Percentiles rank a stretch among this genome's conserved stretches.
Conservation (phyloP, 805 yeast species). For the Pichia thaimueangensis region DNA sequence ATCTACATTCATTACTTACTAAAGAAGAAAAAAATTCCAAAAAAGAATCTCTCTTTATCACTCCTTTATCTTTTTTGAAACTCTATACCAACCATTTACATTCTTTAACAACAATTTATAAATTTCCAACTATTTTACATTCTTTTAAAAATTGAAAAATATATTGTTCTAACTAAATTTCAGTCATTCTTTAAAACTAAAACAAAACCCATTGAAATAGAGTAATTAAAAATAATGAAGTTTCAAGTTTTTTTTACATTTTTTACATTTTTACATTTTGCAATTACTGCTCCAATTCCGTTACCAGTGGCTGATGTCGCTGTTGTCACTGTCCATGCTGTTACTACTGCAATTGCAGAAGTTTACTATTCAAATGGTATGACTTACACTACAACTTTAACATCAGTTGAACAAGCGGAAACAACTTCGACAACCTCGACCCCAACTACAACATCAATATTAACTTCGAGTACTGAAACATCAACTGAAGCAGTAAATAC, state of each 20-base stretch:
- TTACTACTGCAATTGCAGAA: constrained; percentile 8
- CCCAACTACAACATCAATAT: neutral
- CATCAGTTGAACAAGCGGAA: neutral
- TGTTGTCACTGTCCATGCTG: constrained; percentile 26
- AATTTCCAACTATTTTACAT: constrained; percentile 3
- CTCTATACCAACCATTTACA: constrained; percentile 2
- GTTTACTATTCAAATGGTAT: neutral
- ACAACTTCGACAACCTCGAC: neutral
- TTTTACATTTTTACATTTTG: constrained; percentile 1
- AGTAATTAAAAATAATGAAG: constrained; percentile 4
- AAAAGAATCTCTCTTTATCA: no score
- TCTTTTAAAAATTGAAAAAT: no score
- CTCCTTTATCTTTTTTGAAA: neutral
- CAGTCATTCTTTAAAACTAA: neutral
- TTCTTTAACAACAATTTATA: constrained; percentile 1
- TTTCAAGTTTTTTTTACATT: constrained; percentile 5
- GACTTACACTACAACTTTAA: neutral
- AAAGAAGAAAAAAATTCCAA: neutral
- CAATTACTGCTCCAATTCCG: constrained; percentile 16
- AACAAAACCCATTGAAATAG: neutral
- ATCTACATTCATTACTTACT: constrained; percentile 4
- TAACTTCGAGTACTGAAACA: neutral
- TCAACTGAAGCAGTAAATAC: constrained; percentile 1
- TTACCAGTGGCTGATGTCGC: constrained; percentile 18
- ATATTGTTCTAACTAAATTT: neutral